A percentile compares a stretch with the other conserved stretches of the same genome.
Evolutionary conservation across 2,329 filamentous ascomycete species (phyloP).

Genomic region (Cladophialophora immunda): DNA sequence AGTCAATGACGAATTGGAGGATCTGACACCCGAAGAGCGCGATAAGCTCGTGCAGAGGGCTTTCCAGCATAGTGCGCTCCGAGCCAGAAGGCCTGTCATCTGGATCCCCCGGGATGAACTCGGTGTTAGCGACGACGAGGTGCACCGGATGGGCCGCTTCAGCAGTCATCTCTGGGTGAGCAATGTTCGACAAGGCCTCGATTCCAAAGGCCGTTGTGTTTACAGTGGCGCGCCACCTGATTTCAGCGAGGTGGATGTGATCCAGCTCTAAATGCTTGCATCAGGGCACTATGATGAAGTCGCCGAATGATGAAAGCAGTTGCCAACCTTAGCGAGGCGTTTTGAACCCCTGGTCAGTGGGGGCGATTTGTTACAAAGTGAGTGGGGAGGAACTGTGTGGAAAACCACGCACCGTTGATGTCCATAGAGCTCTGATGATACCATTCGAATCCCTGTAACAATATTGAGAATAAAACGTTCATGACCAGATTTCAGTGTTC

Average conservation of each 20-base stretch:
- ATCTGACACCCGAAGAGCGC: conserved; percentile 87
- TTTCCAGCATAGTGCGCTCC: conserved; percentile 88
- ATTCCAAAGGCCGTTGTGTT: conserved; percentile 81
- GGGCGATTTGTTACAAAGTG: too few species aligned
- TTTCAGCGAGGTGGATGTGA: conserved; percentile 87
- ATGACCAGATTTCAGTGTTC: neutral
- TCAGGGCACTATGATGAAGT: neutral
- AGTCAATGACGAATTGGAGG: conserved; percentile 91
- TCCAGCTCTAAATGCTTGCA: conserved; percentile 68
- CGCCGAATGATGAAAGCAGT: neutral
- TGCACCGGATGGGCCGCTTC: conserved; percentile 77
- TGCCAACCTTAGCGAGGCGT: neutral
- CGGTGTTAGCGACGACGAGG: conserved; percentile 91
- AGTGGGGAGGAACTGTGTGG: too few species aligned
- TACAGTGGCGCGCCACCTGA: conserved; percentile 88
- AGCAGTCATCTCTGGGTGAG: conserved; percentile 86
- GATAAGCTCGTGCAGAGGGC: conserved; percentile 85
- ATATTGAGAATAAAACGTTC: neutral
- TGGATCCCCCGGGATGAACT: conserved; percentile 94
- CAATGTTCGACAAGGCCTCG: conserved; percentile 88
- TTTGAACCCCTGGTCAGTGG: too few species aligned
- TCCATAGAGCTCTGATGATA: neutral
- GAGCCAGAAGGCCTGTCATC: conserved; percentile 83
- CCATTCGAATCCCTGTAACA: neutral
- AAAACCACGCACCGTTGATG: neutral